Evolutionary conservation across 2,329 filamentous ascomycete genomes (phyloP).

Genomic region (Colletotrichum aenigma): DNA sequence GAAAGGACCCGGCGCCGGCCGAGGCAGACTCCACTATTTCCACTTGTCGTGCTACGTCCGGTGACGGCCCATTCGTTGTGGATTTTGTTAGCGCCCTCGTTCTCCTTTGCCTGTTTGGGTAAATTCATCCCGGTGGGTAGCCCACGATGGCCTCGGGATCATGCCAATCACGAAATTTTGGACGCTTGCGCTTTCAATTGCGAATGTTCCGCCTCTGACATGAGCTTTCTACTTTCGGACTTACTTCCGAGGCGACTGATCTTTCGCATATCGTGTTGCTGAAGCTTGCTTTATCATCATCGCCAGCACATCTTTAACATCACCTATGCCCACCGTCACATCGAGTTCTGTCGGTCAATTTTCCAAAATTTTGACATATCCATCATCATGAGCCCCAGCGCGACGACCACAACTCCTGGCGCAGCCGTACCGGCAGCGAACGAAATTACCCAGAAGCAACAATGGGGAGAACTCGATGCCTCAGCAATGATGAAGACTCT

Average conservation of each 20-base stretch:
- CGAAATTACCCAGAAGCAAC: constrained; percentile 37
- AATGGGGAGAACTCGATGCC: constrained; percentile 63
- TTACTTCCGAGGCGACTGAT: neutral
- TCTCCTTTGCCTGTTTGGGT: neutral
- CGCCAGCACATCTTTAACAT: neutral
- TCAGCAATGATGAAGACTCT: constrained; percentile 67
- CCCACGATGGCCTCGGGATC: neutral
- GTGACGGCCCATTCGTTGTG: neutral
- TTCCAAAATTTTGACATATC: neutral
- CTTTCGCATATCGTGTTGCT: neutral
- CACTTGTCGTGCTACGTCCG: neutral
- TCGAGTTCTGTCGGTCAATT: neutral
- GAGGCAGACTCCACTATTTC: neutral
- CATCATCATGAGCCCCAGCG: neutral
- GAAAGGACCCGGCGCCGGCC: neutral
- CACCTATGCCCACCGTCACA: neutral
- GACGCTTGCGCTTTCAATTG: neutral
- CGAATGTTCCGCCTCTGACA: neutral
- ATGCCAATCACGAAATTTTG: neutral
- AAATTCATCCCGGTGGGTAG: neutral
- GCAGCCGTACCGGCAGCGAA: neutral
- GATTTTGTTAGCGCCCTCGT: neutral
- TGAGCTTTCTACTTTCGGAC: neutral
- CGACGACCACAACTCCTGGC: neutral
- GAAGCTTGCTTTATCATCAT: neutral